phyloP scores from a whole-genome alignment of 176 grass and related monocot genomes.

The Aegilops longissima region DNA sequence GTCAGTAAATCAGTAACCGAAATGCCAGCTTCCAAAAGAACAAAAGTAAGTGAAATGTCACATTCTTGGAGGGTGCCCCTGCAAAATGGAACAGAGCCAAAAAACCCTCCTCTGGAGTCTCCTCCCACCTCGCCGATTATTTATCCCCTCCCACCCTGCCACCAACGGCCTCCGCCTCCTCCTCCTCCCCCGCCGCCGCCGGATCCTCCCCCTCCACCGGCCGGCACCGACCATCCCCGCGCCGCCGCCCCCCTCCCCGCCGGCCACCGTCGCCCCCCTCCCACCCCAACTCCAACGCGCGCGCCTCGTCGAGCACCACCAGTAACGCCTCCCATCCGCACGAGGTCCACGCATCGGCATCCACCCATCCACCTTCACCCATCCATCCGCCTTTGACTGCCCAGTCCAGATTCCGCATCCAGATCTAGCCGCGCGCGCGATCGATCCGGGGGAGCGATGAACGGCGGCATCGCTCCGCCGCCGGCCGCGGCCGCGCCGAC shows the following conservation, averaged over 20 bases:
- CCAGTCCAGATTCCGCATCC: background rate
- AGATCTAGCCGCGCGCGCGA: slow-evolving; percentile 35
- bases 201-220: slow-evolving; percentile 13
- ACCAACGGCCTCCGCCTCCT: background rate
- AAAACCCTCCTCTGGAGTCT: background rate
- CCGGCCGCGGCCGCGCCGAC: background rate
- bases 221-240: slow-evolving; percentile 1
- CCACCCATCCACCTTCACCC: background rate
- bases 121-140: slow-evolving; percentile 14
- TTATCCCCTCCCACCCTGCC: slow-evolving; percentile 28
- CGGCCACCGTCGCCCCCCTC: background rate
- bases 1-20: background rate
- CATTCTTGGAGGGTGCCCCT: background rate
- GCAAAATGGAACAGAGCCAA: slow-evolving; percentile 32
- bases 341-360: slow-evolving; percentile 29
- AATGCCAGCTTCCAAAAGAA: too few species aligned
- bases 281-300: too few species aligned
- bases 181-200: slow-evolving; percentile 20
- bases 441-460: slow-evolving; percentile 16
- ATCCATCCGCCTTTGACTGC: slow-evolving; percentile 35
- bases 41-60: background rate
- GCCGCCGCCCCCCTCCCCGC: background rate
- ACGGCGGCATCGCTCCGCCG: slow-evolving; percentile 24
- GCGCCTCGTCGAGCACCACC: background rate
- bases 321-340: slow-evolving; percentile 6